Percentiles rank a stretch among this genome's conserved stretches.
These are phyloP conservation scores for Kwoniella dendrophila DNA, from an alignment of 768 basidiomycete species.

Conservation along the genomic window DNA sequence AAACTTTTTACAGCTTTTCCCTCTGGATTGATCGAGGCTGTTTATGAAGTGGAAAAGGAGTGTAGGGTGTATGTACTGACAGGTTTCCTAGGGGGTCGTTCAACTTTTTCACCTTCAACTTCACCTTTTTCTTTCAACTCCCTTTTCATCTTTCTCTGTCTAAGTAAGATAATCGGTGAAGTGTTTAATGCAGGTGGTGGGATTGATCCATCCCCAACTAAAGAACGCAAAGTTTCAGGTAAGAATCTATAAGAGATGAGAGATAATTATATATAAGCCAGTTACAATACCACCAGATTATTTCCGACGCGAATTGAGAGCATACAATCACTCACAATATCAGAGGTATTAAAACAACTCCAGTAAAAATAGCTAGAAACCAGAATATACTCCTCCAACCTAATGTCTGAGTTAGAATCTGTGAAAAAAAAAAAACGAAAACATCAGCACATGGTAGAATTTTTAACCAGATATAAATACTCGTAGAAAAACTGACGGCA, in stretches of 20 bases:
- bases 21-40: background rate
- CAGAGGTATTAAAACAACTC: constrained; percentile 51
- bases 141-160: constrained; percentile 26
- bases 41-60: background rate
- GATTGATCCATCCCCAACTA: constrained; percentile 53
- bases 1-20: background rate
- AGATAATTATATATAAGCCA: no score
- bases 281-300: no score
- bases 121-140: constrained; percentile 33
- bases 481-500: background rate
- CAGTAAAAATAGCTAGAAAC: constrained; percentile 47
- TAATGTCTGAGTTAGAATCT: constrained; percentile 61
- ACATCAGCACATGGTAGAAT: no score
- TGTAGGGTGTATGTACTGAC: constrained; percentile 25
- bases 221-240: constrained; percentile 59
- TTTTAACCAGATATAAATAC: background rate
- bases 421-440: no score
- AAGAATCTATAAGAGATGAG: constrained; percentile 52
- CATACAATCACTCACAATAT: constrained; percentile 52
- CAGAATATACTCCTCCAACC: constrained; percentile 64
- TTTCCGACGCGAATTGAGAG: background rate
- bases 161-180: constrained; percentile 38
- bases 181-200: constrained; percentile 47
- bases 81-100: constrained; percentile 40
- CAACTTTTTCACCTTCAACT: constrained; percentile 28